Base-by-base conservation (phyloP, 192 early-diverging fungal species). In the Linnemannia schmuckeri region DNA sequence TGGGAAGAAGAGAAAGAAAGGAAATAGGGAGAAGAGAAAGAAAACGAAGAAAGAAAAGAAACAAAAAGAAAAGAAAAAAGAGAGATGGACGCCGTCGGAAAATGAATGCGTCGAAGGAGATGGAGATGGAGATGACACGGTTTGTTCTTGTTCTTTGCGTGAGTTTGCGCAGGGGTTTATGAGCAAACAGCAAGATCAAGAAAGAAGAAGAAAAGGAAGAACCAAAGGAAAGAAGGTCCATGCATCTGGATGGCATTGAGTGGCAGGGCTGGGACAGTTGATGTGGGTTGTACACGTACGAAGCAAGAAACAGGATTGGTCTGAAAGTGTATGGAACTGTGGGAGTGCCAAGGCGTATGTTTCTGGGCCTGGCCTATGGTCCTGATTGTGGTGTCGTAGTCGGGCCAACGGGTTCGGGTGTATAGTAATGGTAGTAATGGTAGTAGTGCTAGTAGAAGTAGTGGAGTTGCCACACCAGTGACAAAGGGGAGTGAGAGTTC, bases 91-190 rank as follows among this genome's bases (percentile, higher is more conserved):
- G 46, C 33, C 27, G 63, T 41, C 27, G 41, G 42, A 41, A 47
- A 41, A 42, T 20, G 61, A 46, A 63, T 63, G 63, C 49, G 63
- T 8, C 6, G 76, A 68, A 46, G 10, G 63, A 46, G 76, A 77
- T 27, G 63, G 40, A 41, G 52, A 22, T n/a, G n/a, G 57, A 44
- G 72, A 46, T 49, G 30, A 52, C 49, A 52, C 49, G 20, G 2
- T 52, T 52, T 22, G 18, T 46, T 46, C 44, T 44, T 44, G 2
- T 44, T 44, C 47, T 52, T 52, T 52, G 49, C 20, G 17, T 20
- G 40, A 37, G 24, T 18, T 44, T 41, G 20, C 40, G 15, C 13
- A 42, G 17, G 66, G 66, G 30, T 22, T 33, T 27, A 6, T 18
- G 66, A 37, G 9, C 27, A 69, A 27, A 37, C 66, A 68, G 35